phyloP scores from a whole-genome alignment of 2,329 filamentous ascomycete species.

The Neofusicoccum cordaticola region DNA sequence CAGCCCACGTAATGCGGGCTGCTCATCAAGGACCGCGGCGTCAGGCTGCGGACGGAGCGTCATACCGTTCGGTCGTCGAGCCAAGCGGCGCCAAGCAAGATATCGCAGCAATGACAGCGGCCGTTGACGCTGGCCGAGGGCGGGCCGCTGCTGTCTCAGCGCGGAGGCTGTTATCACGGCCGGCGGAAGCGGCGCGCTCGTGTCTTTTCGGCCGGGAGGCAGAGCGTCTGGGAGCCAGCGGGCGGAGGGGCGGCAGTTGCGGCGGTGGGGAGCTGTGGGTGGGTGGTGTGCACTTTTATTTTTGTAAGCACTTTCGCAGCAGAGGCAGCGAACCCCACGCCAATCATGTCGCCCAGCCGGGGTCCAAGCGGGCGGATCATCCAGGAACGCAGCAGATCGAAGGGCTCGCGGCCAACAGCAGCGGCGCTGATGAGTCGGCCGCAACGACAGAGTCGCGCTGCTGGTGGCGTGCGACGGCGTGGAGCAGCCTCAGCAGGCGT shows the following conservation, averaged over 20 bases:
- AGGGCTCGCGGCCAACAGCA: neutral
- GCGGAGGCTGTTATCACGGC: neutral
- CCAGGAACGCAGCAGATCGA: constrained; percentile 12
- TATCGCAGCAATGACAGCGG: neutral
- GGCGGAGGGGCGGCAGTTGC: neutral
- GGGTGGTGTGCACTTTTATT: neutral
- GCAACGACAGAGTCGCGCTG: neutral
- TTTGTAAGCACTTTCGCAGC: neutral
- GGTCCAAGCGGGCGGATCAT: constrained; percentile 12
- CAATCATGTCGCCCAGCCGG: neutral
- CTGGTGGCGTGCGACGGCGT: neutral
- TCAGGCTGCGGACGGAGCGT: neutral
- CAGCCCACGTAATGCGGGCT: neutral
- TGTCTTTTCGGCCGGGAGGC: neutral
- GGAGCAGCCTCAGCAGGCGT: neutral
- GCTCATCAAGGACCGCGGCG: neutral
- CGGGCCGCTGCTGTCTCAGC: neutral
- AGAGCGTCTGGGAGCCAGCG: neutral
- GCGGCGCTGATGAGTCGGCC: neutral
- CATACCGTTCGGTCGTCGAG: neutral
- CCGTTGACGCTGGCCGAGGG: neutral
- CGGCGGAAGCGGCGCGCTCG: neutral
- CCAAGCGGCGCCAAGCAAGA: constrained; percentile 6
- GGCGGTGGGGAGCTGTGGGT: neutral
- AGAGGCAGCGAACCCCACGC: constrained; percentile 3